Evolutionary conservation across 768 basidiomycete genomes (phyloP).

Genomic region (Strobilomyces echinocephalus): DNA sequence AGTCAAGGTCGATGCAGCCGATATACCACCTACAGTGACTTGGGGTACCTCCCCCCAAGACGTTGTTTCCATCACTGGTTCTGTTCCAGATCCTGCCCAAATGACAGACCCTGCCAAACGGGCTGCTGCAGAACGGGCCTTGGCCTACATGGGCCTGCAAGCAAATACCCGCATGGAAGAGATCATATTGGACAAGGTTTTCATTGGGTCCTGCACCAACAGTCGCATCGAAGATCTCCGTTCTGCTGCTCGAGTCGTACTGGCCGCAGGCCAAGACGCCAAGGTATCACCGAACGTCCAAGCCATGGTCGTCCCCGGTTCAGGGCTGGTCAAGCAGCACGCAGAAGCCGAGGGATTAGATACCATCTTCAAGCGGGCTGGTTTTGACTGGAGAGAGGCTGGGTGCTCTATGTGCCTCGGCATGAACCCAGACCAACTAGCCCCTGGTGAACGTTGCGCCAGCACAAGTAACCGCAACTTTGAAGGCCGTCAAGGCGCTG

Average conservation of each 20-base stretch:
- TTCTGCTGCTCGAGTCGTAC: slow-evolving; percentile 69
- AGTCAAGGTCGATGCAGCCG: slow-evolving; percentile 72
- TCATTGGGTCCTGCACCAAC: slow-evolving; percentile 94
- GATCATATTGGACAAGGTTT: slow-evolving; percentile 80
- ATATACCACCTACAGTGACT: slow-evolving; percentile 86
- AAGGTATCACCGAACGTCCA: slow-evolving; percentile 70
- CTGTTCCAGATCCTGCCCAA: slow-evolving; percentile 68
- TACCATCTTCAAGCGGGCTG: slow-evolving; percentile 80
- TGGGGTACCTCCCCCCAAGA: slow-evolving; percentile 95
- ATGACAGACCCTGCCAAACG: slow-evolving; percentile 64
- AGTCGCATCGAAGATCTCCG: slow-evolving; percentile 91
- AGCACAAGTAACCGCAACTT: slow-evolving; percentile 94
- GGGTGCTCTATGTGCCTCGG: slow-evolving; percentile 96
- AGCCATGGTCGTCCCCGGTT: slow-evolving; percentile 92
- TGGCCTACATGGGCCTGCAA: slow-evolving; percentile 83
- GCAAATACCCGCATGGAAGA: slow-evolving; percentile 77
- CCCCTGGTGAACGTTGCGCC: slow-evolving; percentile 79
- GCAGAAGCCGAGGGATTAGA: slow-evolving; percentile 89
- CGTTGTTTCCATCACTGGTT: slow-evolving; percentile 75
- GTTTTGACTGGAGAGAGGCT: slow-evolving; percentile 94
- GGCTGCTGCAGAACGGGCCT: slow-evolving; percentile 65
- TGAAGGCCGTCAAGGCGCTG: slow-evolving; percentile 83
- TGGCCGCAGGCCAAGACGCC: slow-evolving; percentile 68
- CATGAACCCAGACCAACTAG: slow-evolving; percentile 91
- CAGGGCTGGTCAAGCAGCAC: slow-evolving; percentile 85